Evolutionary conservation across 805 yeast species (phyloP), one percentile per base, ranked within the genome.

Genomic region (Yarrowia yakushimensis): DNA sequence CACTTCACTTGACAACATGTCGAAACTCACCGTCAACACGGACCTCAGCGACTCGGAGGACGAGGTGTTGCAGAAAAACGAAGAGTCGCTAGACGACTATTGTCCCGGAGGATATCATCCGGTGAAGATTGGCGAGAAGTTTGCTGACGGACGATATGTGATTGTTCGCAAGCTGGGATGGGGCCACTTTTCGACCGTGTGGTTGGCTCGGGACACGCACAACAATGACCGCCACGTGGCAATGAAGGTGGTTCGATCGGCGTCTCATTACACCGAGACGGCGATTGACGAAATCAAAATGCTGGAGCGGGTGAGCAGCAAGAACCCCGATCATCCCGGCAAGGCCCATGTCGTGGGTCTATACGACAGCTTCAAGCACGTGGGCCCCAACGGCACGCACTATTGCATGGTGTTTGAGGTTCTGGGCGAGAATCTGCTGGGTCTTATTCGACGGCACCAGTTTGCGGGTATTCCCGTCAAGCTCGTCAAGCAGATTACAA

Each of bases 341-440:
- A 89, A 90, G 67, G 81, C 81, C 37, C 90, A 88, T 73, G 87
- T 93, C 23, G 88, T 94, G 50, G 85, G 85, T 60, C 77, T 94
- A 41, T 74, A 90, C 63, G 98, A 94, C 73, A 84, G 88, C 64
- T 94, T 94, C 72, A 83, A 85, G 63, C 97, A 93, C 71, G 75
- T 78, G 42, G 99, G 99, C 0, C 91, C 90, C 5, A 90, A 94
- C 73, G 99, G 99, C 1, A 80, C 82, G 2, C 99, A 94, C 74
- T 86, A 91, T 11, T 93, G 94, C 64, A 94, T 94, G 98, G 97
- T 93, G 1, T 94, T 94, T 73, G 99, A 94, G 75, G 97, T 94
- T 0, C 78, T 94, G 65, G 99, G 99, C 20, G 99, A 94, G 73
- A 93, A 91, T 71, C 74, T 94, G 67, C 77, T 94, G 60, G 92